Base-by-base conservation (phyloP, 139 green algal species). In the Haematococcus sp. region DNA sequence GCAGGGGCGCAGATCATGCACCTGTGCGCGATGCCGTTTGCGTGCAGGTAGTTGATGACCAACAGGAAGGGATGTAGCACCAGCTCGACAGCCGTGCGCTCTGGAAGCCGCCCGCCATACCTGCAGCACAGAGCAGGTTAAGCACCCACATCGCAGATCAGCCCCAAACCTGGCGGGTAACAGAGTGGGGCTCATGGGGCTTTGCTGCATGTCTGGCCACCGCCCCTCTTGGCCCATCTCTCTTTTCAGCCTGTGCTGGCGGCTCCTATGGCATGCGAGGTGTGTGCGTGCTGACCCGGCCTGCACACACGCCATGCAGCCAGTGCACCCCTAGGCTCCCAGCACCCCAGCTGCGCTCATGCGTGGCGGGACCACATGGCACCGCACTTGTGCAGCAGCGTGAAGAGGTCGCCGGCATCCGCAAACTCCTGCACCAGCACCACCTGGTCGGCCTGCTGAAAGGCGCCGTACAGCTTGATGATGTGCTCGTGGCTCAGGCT, bases 381-480 rank as follows among this genome's bases (percentile, higher is more conserved):
- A 13, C 23, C 66, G 52, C 63, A 83, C 80, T 61, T 77, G 66
- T 86, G 80, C 25, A 86, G 75, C 31, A 86, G 58, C 30, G 56
- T 76, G 76, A 86, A 86, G 4, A 86, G 72, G 76, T 86, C 80
- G 22, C 80, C 80, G 2, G 68, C 65, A 23, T 81, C 76, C n/a
- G 80, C 80, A 70, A 75, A 86, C 76, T 86, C 80, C 73, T 86
- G 80, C 55, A 86, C 80, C 61, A 86, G 68, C 5, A 86, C 80
- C 68, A 86, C 80, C 68, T 81, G 75, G 68, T 75, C 44, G 3
- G 16, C 59, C 64, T 76, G 61, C 68, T 89, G 76, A 65, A 87
- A 89, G 22, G 84, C 84, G 31, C 73, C 84, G 66, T 81, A 87
- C 58, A 91, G 71, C 23, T 44, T 70, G 33, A 91, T 87, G 30